phyloP scores from a whole-genome alignment of 805 yeast genomes.

The Wilhelminamyces savonicus region DNA sequence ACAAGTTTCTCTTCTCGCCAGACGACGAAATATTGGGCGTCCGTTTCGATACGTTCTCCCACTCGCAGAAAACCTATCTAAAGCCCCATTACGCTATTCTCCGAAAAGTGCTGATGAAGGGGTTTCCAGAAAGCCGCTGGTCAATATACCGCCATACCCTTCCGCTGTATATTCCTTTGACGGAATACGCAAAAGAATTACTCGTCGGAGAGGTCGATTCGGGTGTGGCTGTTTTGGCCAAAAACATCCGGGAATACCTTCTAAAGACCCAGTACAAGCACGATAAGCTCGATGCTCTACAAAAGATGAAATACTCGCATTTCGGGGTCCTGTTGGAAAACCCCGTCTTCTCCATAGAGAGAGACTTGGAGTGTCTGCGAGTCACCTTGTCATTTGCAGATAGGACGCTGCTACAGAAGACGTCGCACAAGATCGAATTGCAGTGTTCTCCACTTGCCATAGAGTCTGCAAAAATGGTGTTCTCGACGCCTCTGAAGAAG shows the following conservation, averaged over 20 bases:
- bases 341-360: constrained; percentile 10
- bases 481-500: neutral
- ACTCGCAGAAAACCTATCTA: constrained; percentile 14
- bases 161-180: constrained; percentile 25
- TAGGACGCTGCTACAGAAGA: neutral
- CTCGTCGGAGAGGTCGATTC: constrained; percentile 6
- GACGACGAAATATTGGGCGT: constrained; percentile 37
- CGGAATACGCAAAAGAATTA: constrained; percentile 8
- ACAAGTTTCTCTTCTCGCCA: constrained; percentile 21
- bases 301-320: constrained; percentile 2
- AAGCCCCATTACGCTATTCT: constrained; percentile 47
- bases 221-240: constrained; percentile 16
- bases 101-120: neutral
- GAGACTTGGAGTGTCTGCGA: constrained; percentile 21
- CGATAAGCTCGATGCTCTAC: constrained; percentile 19
- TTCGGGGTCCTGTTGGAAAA: constrained; percentile 2
- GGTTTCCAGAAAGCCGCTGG: constrained; percentile 13
- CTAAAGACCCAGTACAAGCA: constrained; percentile 23
- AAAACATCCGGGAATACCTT: constrained; percentile 15
- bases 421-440: constrained; percentile 11
- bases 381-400: constrained; percentile 7
- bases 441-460: constrained; percentile 14
- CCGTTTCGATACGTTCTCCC: constrained; percentile 41
- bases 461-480: constrained; percentile 6
- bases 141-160: constrained; percentile 29